Evolutionary conservation across 2,329 filamentous ascomycete species (phyloP).

Genomic region (Phoma sp.): DNA sequence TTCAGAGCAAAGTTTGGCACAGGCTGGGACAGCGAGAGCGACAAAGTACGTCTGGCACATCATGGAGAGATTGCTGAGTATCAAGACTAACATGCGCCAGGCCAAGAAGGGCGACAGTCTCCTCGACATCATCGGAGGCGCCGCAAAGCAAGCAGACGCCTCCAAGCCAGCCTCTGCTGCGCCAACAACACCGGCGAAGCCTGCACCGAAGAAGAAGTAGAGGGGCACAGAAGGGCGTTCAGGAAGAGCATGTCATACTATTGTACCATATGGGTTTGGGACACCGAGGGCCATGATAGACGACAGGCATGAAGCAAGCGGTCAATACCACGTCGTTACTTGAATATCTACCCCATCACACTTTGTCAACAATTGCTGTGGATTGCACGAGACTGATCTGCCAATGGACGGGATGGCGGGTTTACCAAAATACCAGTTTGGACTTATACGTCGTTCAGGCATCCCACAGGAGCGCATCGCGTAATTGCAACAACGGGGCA

Average conservation of each 20-base stretch:
- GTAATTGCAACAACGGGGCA: too few relatives aligned
- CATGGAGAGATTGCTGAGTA: not conserved
- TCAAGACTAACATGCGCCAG: slow-evolving; percentile 7
- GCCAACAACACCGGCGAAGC: slow-evolving; percentile 19
- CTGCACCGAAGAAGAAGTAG: slow-evolving; percentile 18
- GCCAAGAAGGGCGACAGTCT: slow-evolving; percentile 35
- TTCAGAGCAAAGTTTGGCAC: slow-evolving; percentile 86
- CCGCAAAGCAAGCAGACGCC: slow-evolving; percentile 24
- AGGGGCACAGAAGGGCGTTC: not conserved
- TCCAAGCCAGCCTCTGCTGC: slow-evolving; percentile 23
- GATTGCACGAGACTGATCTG: too few relatives aligned
- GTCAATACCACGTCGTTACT: too few relatives aligned
- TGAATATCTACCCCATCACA: too few relatives aligned
- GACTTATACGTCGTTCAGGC: too few relatives aligned
- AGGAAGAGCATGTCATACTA: not conserved
- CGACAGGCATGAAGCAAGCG: too few relatives aligned
- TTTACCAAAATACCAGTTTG: too few relatives aligned
- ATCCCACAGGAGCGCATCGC: too few relatives aligned
- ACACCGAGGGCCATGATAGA: too few relatives aligned
- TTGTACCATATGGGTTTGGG: not conserved
- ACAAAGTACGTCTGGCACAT: slow-evolving; percentile 3
- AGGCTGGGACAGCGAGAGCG: slow-evolving; percentile 70
- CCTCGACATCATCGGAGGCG: slow-evolving; percentile 42
- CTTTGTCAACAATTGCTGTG: too few relatives aligned
- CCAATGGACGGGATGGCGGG: too few relatives aligned